Percentiles rank a stretch among this genome's conserved stretches.
These are phyloP conservation scores for Meira miltonrushii DNA, from an alignment of 1,284 basidiomycete genomes.

Conservation along the genomic window DNA sequence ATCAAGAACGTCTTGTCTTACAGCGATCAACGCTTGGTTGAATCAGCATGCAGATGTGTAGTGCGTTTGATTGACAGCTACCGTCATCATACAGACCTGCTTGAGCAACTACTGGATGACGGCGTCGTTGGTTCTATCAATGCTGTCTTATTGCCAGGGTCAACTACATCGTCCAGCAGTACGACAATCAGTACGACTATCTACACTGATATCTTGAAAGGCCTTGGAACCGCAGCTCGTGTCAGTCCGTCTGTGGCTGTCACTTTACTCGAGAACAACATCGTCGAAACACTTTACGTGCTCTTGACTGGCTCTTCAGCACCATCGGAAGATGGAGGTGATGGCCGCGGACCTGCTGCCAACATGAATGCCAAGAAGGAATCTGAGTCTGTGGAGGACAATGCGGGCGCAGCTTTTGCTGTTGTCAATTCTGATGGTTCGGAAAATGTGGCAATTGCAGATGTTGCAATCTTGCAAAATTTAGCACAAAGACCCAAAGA, in stretches of 20 bases:
- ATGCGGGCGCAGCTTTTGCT: conserved; percentile 24
- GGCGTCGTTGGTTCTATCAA: conserved; percentile 36
- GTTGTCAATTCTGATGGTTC: conserved; percentile 13
- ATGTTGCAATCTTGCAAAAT: conserved; percentile 97
- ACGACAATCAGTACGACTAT: conserved; percentile 27
- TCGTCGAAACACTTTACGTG: conserved; percentile 46
- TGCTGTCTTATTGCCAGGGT: conserved; percentile 35
- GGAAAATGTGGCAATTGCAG: conserved; percentile 51
- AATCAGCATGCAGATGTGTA: conserved; percentile 48
- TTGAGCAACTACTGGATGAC: conserved; percentile 38
- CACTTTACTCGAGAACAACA: conserved; percentile 40
- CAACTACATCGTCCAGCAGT: conserved; percentile 15
- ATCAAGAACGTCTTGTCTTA: conserved; percentile 45
- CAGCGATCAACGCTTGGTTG: conserved; percentile 47
- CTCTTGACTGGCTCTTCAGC: conserved; percentile 47
- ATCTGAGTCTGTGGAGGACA: conserved; percentile 10
- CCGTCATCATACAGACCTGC: conserved; percentile 28
- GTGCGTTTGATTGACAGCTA: conserved; percentile 43
- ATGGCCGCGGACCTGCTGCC: conserved; percentile 15
- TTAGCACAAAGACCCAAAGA: conserved; percentile 92
- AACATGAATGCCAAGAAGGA: not conserved
- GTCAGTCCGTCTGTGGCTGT: conserved; percentile 38
- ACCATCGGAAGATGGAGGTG: conserved; percentile 17
- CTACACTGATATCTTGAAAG: conserved; percentile 46
- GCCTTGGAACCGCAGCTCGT: conserved; percentile 37